These are phyloP conservation scores for Ogataea naganishii DNA, from an alignment of 805 yeast genomes.

Conservation along the genomic window DNA sequence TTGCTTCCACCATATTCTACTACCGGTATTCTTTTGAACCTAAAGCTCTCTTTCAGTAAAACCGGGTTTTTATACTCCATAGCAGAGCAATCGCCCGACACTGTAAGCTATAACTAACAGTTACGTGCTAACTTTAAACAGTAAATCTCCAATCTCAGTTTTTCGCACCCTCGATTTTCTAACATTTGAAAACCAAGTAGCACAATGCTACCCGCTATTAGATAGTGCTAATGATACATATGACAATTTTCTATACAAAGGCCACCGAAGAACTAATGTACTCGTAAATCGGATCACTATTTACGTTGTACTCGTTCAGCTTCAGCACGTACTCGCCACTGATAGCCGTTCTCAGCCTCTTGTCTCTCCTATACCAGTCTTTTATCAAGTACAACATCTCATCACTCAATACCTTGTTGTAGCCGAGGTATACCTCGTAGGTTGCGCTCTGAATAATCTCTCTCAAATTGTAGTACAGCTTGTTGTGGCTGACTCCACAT, in stretches of 20 bases:
- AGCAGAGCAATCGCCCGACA: too few relatives aligned
- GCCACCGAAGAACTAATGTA: constrained; percentile 30
- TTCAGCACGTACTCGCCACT: constrained; percentile 34
- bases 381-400: constrained; percentile 61
- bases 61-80: too few relatives aligned
- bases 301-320: constrained; percentile 38
- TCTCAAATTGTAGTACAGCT: constrained; percentile 54
- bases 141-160: too few relatives aligned
- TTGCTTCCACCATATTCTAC: too few relatives aligned
- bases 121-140: too few relatives aligned
- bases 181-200: too few relatives aligned
- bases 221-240: constrained; percentile 3
- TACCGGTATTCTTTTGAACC: too few relatives aligned
- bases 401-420: constrained; percentile 26
- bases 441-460: constrained; percentile 54
- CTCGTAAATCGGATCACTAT: constrained; percentile 49
- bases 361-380: constrained; percentile 59
- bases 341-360: constrained; percentile 51
- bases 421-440: constrained; percentile 42
- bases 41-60: too few relatives aligned
- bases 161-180: too few relatives aligned
- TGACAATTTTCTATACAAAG: background rate
- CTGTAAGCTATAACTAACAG: too few relatives aligned
- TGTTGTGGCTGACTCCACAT: constrained; percentile 56
- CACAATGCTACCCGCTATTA: too few relatives aligned